Evolutionary conservation across 2,329 filamentous ascomycete species (phyloP), one percentile per base, ranked within the genome.

Genomic region (Pseudocercospora ulei): DNA sequence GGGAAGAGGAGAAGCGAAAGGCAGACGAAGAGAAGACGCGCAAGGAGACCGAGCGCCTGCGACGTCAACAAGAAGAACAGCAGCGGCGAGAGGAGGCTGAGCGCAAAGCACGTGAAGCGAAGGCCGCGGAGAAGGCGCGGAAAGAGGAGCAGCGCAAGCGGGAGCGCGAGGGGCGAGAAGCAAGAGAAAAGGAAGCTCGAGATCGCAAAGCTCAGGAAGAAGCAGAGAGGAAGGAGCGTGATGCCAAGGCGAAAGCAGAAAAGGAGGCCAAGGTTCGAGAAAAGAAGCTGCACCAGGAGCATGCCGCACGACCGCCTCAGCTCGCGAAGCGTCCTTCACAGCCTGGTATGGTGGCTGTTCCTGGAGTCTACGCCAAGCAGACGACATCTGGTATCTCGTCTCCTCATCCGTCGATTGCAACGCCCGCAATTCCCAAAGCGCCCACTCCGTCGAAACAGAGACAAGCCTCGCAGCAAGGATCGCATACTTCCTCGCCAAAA

Each of bases 11-110:
- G 62, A 85, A 80, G 61, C 92, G 83, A 61, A 82, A 82, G 17
- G 84, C 85, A 48, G 90, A 96, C 56, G 88, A 95, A 55, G 87
- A 94, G 53, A 79, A 80, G 35, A 67, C 79, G 41, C 75, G 78
- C 39, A 94, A 86, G 60, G 88, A 96, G 58, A 80, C 80, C 3
- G 88, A 96, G 54, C 82, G 81, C 56, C 75, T 80, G 58, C 79
- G 78, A 46, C 77, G 82, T 33, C 67, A 81, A 39, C 80, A 85
- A 55, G 86, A 95, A 56, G 85, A 92, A 59, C 78, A 83, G 49
- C 85, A 93, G 53, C 77, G 79, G 50, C 83, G 92, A 55, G 81
- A 80, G 17, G 87, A 95, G 59, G 71, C 75, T 43, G 88, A 96
- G 60, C 79, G 84, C 41, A 94, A 87, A 61, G 75, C 76, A 34